phyloP scores from a whole-genome alignment of 352 stramenopile genomes.

The Phytopythium ostracodes region DNA sequence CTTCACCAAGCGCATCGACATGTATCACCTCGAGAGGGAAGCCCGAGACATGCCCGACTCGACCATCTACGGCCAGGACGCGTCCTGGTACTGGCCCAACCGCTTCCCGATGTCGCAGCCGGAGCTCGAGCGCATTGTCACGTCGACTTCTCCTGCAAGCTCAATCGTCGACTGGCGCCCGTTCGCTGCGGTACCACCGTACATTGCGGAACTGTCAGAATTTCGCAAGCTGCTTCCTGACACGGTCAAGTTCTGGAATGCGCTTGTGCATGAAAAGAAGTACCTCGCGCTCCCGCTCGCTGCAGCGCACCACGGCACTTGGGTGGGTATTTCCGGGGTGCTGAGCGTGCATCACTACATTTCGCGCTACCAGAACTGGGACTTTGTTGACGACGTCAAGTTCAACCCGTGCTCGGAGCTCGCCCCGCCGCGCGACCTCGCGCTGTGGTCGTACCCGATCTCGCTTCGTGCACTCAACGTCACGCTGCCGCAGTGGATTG shows the following conservation, averaged over 20 bases:
- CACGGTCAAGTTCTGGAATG: constrained; percentile 43
- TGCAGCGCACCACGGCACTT: constrained; percentile 44
- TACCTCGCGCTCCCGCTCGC: constrained; percentile 71
- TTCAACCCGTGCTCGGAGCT: constrained; percentile 67
- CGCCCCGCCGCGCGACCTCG: constrained; percentile 26
- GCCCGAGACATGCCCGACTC: constrained; percentile 53
- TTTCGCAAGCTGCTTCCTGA: constrained; percentile 47
- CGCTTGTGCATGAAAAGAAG: constrained; percentile 43
- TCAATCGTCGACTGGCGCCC: constrained; percentile 63
- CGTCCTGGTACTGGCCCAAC: constrained; percentile 74
- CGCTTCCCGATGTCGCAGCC: constrained; percentile 33
- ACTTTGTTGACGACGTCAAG: constrained; percentile 79
- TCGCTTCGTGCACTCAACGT: constrained; percentile 71
- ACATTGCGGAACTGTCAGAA: constrained; percentile 55
- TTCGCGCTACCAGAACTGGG: constrained; percentile 85
- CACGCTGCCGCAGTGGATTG: constrained; percentile 72
- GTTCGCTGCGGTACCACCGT: constrained; percentile 68
- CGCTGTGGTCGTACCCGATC: constrained; percentile 69
- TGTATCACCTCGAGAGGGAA: constrained; percentile 64
- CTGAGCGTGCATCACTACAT: constrained; percentile 75
- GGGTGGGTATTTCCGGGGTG: constrained; percentile 64
- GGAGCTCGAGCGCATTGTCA: constrained; percentile 31
- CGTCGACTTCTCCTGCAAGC: constrained; percentile 33
- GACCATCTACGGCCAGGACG: constrained; percentile 65
- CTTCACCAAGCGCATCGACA: constrained; percentile 77